Conservation (phyloP, 192 early-diverging fungal species). For the Umbelopsis isabellina region DNA sequence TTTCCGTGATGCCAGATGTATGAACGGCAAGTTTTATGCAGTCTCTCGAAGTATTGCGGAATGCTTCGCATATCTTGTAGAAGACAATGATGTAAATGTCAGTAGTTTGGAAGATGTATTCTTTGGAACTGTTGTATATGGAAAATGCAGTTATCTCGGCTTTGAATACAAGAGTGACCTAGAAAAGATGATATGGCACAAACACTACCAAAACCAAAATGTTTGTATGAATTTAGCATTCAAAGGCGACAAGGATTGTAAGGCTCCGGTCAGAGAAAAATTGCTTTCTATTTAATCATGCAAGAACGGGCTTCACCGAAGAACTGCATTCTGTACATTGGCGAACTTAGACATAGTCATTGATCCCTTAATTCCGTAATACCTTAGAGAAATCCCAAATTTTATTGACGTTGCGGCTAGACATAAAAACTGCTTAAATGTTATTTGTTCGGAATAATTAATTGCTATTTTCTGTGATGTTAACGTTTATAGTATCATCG, state of each 20-base stretch:
- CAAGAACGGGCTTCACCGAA: no score
- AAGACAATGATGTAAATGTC: not conserved
- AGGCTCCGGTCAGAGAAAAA: no score
- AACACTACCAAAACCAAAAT: not conserved
- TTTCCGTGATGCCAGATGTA: not conserved
- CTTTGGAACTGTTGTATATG: not conserved
- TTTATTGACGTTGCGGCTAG: no score
- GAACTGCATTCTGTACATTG: no score
- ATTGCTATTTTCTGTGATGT: not conserved
- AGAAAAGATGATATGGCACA: not conserved
- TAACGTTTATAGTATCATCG: not conserved
- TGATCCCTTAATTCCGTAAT: no score
- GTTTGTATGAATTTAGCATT: not conserved
- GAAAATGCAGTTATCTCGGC: not conserved
- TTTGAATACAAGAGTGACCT: not conserved
- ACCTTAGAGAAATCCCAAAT: no score
- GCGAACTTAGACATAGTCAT: no score
- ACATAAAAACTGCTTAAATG: not conserved
- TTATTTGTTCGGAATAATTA: not conserved
- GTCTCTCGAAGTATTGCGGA: constrained; percentile 4
- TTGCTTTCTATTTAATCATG: no score
- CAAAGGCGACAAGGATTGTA: not conserved
- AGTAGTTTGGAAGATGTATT: not conserved
- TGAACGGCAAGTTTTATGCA: constrained; percentile 15
- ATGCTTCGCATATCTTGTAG: constrained; percentile 8